A percentile compares a stretch with the other conserved stretches of the same genome.
phyloP scores from a whole-genome alignment of 139 green algal genomes.

The Chlorella sp. region DNA sequence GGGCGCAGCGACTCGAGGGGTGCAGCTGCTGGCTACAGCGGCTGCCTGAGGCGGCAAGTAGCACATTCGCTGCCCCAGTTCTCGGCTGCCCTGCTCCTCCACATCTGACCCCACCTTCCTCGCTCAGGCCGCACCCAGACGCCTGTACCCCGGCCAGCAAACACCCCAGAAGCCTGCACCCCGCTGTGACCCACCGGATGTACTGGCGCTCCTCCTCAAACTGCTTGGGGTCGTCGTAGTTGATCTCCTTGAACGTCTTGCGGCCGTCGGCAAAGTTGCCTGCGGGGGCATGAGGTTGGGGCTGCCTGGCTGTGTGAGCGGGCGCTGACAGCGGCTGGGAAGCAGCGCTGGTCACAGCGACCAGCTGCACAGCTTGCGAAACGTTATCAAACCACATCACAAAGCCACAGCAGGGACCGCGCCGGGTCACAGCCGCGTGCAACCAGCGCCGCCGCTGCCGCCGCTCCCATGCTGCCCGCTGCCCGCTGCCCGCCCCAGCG shows the following conservation, averaged over 20 bases:
- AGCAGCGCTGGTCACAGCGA: too few relatives aligned
- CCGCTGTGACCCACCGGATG: constrained; percentile 64
- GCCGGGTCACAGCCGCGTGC: not conserved
- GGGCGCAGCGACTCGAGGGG: not conserved
- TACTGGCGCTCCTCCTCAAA: constrained; percentile 88
- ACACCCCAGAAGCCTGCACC: not conserved
- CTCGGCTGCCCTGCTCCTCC: not conserved
- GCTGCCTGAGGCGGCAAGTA: too few relatives aligned
- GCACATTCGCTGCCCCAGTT: too few relatives aligned
- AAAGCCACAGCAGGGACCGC: too few relatives aligned
- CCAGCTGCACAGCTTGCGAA: too few relatives aligned
- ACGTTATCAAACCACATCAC: too few relatives aligned
- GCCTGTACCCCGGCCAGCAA: not conserved
- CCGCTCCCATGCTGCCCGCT: not conserved
- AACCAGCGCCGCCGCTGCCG: not conserved
- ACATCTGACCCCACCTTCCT: too few relatives aligned
- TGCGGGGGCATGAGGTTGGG: constrained; percentile 49
- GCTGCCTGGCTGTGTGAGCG: not conserved
- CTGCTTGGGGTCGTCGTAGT: constrained; percentile 89
- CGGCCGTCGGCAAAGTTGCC: constrained; percentile 97
- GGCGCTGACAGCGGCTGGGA: not conserved
- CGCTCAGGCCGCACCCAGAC: not conserved
- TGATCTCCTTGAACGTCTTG: constrained; percentile 94
- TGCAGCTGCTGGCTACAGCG: not conserved
- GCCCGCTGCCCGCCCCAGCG: not conserved